Conservation (phyloP, 192 early-diverging fungal species). For the Coemansia sp. region DNA sequence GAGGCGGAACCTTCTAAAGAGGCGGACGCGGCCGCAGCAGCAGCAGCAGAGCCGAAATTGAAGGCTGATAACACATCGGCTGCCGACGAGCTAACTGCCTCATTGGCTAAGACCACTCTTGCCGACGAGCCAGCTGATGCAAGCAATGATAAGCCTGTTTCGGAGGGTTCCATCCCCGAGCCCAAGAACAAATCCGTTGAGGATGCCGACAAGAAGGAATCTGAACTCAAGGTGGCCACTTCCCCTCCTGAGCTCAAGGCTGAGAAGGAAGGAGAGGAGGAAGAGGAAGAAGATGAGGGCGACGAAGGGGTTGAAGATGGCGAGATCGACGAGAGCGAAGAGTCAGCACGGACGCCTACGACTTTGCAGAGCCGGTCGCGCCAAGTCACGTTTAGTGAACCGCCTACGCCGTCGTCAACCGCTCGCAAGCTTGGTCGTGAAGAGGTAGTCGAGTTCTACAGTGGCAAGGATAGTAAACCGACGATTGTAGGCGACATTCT, state of each 20-base stretch:
- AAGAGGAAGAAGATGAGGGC: constrained; percentile 16
- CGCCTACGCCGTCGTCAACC: constrained; percentile 28
- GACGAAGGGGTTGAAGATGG: constrained; percentile 14
- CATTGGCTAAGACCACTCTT: constrained; percentile 28
- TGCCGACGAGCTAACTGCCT: constrained; percentile 22
- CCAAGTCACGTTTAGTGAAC: constrained; percentile 55
- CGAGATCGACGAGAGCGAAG: constrained; percentile 18
- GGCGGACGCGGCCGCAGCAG: not conserved
- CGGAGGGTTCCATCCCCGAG: constrained; percentile 12
- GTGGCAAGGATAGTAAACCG: constrained; percentile 53
- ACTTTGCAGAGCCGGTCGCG: constrained; percentile 42
- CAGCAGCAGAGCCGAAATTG: constrained; percentile 10
- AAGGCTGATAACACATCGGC: constrained; percentile 6
- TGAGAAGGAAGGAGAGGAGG: constrained; percentile 22
- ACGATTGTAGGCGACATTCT: constrained; percentile 63
- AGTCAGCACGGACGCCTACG: constrained; percentile 11
- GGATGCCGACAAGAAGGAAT: constrained; percentile 26
- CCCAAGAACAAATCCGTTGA: constrained; percentile 2
- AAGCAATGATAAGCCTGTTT: constrained; percentile 7
- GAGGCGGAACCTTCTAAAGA: constrained; percentile 6
- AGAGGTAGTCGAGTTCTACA: constrained; percentile 54
- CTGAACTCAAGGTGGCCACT: constrained; percentile 11
- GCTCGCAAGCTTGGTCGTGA: constrained; percentile 44
- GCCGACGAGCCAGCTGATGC: constrained; percentile 4
- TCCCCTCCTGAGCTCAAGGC: constrained; percentile 14